Percentiles rank a stretch among this genome's conserved stretches.
Evolutionary conservation across 306 rosid species (phyloP).

Genomic region (Quercus agrifolia): DNA sequence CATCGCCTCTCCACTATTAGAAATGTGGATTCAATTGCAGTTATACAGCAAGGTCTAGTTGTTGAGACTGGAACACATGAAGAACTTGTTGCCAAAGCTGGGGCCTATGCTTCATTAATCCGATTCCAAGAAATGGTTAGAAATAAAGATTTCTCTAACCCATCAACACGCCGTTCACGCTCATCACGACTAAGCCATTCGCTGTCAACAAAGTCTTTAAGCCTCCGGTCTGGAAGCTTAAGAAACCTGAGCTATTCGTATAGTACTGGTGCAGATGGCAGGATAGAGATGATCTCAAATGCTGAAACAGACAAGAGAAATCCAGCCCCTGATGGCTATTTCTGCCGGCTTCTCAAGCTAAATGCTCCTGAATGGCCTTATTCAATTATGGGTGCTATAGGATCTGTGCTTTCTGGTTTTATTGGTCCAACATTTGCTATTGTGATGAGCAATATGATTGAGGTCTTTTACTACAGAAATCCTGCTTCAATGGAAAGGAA

Average conservation of each 20-base stretch:
- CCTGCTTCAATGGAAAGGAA: conserved; percentile 86
- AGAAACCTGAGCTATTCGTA: conserved; percentile 88
- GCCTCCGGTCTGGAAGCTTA: conserved; percentile 89
- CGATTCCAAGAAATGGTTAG: conserved; percentile 95
- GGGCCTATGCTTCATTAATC: conserved; percentile 83
- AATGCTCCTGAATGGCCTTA: conserved; percentile 99
- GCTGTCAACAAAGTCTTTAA: conserved; percentile 81
- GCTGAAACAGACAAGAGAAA: conserved; percentile 86
- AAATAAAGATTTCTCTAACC: conserved; percentile 78
- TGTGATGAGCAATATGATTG: conserved; percentile 98
- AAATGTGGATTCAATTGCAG: conserved; percentile 87
- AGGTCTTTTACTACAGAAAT: conserved; percentile 78
- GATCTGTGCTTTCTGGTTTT: conserved; percentile 88
- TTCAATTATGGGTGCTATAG: conserved; percentile 95
- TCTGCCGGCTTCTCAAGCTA: conserved; percentile 69
- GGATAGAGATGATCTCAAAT: conserved; percentile 95
- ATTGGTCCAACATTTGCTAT: conserved; percentile 97
- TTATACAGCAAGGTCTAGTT: conserved; percentile 90
- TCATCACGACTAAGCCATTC: conserved; percentile 92
- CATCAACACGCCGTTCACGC: conserved; percentile 78
- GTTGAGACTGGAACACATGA: conserved; percentile 99
- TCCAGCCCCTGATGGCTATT: conserved; percentile 85
- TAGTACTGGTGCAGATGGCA: conserved; percentile 95
- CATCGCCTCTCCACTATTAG: conserved; percentile 91
- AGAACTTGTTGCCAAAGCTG: conserved; percentile 75